Evolutionary conservation across 176 grass and related monocot genomes (phyloP), one percentile per base, ranked within the genome.

Genomic region (Aegilops sharonensis): DNA sequence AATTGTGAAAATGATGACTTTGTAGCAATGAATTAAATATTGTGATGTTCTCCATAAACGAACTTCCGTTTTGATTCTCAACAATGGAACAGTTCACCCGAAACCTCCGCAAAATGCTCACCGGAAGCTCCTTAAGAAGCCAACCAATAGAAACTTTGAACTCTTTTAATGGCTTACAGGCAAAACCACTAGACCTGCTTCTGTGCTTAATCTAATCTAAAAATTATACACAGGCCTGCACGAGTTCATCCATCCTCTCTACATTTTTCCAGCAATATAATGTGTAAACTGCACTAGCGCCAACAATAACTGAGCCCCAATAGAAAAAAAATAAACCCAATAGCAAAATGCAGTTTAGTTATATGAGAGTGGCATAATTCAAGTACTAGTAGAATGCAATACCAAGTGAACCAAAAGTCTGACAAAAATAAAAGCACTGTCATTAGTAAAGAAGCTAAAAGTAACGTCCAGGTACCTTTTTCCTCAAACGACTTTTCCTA

Each of bases 401-500:
- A 47, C 7, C 24, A 83, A 79, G 64, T 50, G 12, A 64, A 52
- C 40, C 5, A 25, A 21, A 47, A 75, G 3, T 56, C 25, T 68
- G 21, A 8, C 17, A 31, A 71, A 86, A 80, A 34, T 69, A 45
- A 57, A 56, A 50, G 37, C 13, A 68, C 43, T 52, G 43, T 4
- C 25, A 52, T 50, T 48, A 36, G 21, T 77, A 74, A 3, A 85
- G 52, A 87, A 62, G 82, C 24, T 59, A 79, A 83, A 12, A 70
- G n/a, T 30, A 87, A 78, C 14, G 83, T 89, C 5, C n/a, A 67
- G 73, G 63, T 76, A 99, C 97, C 92, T 99, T 99, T 87, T 99
- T 99, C 79, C 97, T 96, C 87, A 99, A 91, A 73, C 94, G 92
- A 83, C 97, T 99, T 81, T 99, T 99, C 83, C 97, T 94, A 75